These are phyloP conservation scores for Botryotinia narcissicola DNA, from an alignment of 2,329 filamentous ascomycete species.

Conservation along the genomic window DNA sequence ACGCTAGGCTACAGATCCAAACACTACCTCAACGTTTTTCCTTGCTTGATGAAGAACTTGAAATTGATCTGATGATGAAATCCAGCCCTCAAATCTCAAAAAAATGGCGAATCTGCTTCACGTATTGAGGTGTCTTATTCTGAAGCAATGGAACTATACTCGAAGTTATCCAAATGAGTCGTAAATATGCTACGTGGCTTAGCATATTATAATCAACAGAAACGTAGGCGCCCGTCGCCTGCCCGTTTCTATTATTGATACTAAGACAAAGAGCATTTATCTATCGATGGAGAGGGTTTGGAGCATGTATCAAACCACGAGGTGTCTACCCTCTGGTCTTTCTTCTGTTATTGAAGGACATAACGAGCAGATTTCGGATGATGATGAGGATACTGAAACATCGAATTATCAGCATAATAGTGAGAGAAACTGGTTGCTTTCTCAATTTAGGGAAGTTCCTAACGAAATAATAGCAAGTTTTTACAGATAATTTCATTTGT, in stretches of 20 bases:
- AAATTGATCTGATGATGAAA: neutral
- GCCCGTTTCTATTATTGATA: neutral
- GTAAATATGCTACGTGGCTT: neutral
- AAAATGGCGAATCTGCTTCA: neutral
- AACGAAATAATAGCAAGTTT: neutral
- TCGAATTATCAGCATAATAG: neutral
- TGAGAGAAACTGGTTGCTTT: neutral
- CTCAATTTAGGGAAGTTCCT: neutral
- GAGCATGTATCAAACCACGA: neutral
- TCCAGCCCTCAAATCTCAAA: neutral
- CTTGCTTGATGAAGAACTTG: neutral
- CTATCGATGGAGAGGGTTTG: neutral
- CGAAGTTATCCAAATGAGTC: neutral
- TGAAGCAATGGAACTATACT: neutral
- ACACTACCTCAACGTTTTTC: neutral
- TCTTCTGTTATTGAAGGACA: neutral
- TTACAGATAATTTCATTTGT: neutral
- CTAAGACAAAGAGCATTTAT: neutral
- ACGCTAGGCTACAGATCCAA: neutral
- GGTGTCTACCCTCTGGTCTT: neutral
- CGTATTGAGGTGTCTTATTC: neutral
- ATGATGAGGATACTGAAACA: neutral
- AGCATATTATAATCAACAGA: neutral
- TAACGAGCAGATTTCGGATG: neutral
- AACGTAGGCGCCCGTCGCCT: neutral